These are phyloP conservation scores for Ceratobasidium sp. DNA, from an alignment of 1,284 basidiomycete genomes.

Conservation along the genomic window DNA sequence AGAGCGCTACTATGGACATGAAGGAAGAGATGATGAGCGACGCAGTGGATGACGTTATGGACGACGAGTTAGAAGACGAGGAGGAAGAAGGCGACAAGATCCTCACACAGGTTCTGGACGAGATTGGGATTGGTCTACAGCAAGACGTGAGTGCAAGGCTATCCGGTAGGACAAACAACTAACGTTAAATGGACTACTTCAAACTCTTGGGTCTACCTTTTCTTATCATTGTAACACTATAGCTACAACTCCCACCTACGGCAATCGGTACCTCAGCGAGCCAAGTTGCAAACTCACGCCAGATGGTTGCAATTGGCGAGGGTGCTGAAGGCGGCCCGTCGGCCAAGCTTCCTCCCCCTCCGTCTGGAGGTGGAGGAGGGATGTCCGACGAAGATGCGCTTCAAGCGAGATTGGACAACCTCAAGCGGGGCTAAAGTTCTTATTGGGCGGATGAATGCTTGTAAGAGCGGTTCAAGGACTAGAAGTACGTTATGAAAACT, in stretches of 20 bases:
- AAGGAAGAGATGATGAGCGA: conserved; percentile 99
- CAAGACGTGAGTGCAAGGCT: conserved; percentile 78
- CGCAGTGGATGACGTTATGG: conserved; percentile 98
- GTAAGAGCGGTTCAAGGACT: too few relatives aligned
- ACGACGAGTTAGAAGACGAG: conserved; percentile 91
- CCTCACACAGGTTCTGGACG: conserved; percentile 95
- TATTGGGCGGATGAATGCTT: too few relatives aligned
- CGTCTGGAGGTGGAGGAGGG: conserved; percentile 64
- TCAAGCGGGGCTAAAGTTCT: conserved; percentile 56
- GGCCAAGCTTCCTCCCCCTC: conserved; percentile 55
- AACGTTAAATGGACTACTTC: too few relatives aligned
- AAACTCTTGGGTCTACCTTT: conserved; percentile 3
- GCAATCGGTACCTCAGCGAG: conserved; percentile 72
- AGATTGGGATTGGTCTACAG: conserved; percentile 93
- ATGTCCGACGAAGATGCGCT: conserved; percentile 88
- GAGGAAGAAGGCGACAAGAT: conserved; percentile 98
- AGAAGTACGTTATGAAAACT: too few relatives aligned
- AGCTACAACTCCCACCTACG: conserved; percentile 89
- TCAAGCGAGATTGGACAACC: conserved; percentile 87
- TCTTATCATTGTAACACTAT: conserved; percentile 10
- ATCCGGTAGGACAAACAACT: too few relatives aligned
- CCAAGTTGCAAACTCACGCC: conserved; percentile 75
- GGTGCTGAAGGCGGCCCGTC: conserved; percentile 60
- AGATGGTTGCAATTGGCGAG: conserved; percentile 86
- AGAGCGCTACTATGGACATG: conserved; percentile 99